Evolutionary conservation across 805 yeast species (phyloP).

Genomic region (Metschnikowia picachoensis): DNA sequence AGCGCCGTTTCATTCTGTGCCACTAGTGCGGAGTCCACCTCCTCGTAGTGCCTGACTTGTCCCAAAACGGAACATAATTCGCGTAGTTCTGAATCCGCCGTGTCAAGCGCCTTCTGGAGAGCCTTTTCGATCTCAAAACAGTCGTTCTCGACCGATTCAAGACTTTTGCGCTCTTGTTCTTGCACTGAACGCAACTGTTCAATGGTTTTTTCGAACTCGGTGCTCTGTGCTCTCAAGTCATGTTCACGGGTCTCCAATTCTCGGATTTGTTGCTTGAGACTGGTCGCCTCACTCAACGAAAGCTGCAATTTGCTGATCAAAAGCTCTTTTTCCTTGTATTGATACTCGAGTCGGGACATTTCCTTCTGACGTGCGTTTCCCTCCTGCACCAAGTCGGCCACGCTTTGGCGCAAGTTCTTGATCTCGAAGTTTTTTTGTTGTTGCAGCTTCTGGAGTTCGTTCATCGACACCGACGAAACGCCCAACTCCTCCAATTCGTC

Average conservation of each 20-base stretch:
- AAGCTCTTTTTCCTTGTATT: constrained; percentile 51
- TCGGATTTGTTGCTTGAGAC: constrained; percentile 34
- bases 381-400: constrained; percentile 32
- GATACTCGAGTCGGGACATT: constrained; percentile 43
- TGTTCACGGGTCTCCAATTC: constrained; percentile 27
- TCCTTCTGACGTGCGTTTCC: constrained; percentile 45
- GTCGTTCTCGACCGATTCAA: constrained; percentile 6
- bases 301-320: constrained; percentile 51
- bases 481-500: constrained; percentile 39
- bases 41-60: constrained; percentile 20
- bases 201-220: constrained; percentile 3
- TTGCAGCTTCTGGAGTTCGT: constrained; percentile 45
- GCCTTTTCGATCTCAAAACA: not conserved
- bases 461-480: constrained; percentile 31
- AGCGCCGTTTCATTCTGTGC: constrained; percentile 19
- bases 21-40: constrained; percentile 19
- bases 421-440: constrained; percentile 35
- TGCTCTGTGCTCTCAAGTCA: constrained; percentile 13
- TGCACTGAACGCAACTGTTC: constrained; percentile 4
- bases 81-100: not conserved
- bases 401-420: constrained; percentile 35
- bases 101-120: not conserved
- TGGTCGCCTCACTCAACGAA: constrained; percentile 44
- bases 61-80: constrained; percentile 7
- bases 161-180: constrained; percentile 1